phyloP scores from a whole-genome alignment of 2,329 filamentous ascomycete species.

The Penicillium sp. region DNA sequence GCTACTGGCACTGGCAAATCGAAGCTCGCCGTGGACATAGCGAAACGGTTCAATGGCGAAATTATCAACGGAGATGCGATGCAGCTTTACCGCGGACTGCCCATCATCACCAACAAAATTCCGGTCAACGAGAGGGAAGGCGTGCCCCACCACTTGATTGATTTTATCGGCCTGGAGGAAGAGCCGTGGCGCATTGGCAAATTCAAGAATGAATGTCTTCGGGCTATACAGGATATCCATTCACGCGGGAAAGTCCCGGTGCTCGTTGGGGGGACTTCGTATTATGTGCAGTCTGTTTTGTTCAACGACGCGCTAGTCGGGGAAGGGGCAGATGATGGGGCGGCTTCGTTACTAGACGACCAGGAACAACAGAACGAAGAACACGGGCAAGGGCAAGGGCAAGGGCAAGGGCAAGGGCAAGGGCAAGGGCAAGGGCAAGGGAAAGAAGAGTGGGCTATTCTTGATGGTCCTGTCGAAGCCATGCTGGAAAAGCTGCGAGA shows the following conservation, averaged over 20 bases:
- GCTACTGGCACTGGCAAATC: constrained; percentile 93
- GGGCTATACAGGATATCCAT: constrained; percentile 72
- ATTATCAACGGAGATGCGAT: constrained; percentile 97
- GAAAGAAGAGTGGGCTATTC: constrained; percentile 59
- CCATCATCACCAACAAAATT: constrained; percentile 95
- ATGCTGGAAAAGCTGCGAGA: constrained; percentile 70
- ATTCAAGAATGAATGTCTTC: constrained; percentile 68
- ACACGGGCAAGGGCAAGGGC: constrained; percentile 10
- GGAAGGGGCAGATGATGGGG: constrained; percentile 23
- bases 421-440: not conserved
- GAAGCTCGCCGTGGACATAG: constrained; percentile 88
- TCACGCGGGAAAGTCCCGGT: constrained; percentile 77
- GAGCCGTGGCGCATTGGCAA: constrained; percentile 78
- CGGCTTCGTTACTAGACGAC: not conserved
- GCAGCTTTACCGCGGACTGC: constrained; percentile 90
- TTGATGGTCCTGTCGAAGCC: constrained; percentile 66
- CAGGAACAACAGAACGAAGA: constrained; percentile 22
- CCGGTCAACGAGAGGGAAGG: constrained; percentile 68
- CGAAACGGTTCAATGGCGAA: constrained; percentile 79
- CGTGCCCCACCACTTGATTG: constrained; percentile 83
- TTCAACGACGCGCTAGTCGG: constrained; percentile 68
- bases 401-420: constrained; percentile 19
- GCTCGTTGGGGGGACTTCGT: constrained; percentile 89
- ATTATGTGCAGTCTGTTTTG: constrained; percentile 85
- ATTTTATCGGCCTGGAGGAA: constrained; percentile 69